Conservation (phyloP, 768 basidiomycete species). For the Candolleomyces aberdarensis region DNA sequence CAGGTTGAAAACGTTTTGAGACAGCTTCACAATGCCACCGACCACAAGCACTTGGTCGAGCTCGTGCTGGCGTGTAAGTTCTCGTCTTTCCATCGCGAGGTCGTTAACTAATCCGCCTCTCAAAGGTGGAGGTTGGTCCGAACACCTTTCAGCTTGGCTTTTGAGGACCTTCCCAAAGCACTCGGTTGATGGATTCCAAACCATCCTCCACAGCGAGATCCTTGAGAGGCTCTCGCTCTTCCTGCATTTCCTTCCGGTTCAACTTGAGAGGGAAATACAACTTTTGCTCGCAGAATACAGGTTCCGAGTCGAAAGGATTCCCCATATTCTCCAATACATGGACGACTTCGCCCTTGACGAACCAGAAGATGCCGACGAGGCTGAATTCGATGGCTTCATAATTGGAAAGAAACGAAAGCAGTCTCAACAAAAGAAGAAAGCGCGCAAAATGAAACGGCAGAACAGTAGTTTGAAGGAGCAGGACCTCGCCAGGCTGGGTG, state of each 20-base stretch:
- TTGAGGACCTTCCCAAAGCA: background rate
- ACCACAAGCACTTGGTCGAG: background rate
- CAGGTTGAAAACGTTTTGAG: background rate
- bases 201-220: background rate
- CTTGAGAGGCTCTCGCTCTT: conserved; percentile 4
- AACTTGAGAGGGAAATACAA: background rate
- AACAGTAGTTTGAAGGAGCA: too few species aligned
- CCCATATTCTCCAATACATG: background rate
- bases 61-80: conserved; percentile 1
- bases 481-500: too few species aligned
- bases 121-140: background rate
- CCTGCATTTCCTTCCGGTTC: background rate
- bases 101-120: background rate
- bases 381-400: background rate
- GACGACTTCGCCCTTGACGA: background rate
- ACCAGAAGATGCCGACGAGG: background rate
- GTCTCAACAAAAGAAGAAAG: background rate
- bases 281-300: background rate
- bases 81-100: background rate
- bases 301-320: background rate
- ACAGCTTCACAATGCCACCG: background rate
- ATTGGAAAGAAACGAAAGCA: background rate
- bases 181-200: background rate
- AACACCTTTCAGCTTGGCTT: conserved; percentile 1
- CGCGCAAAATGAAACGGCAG: background rate